These are phyloP conservation scores for Ceratocystis eucalypticola DNA, from an alignment of 2,329 filamentous ascomycete genomes.

Conservation along the genomic window DNA sequence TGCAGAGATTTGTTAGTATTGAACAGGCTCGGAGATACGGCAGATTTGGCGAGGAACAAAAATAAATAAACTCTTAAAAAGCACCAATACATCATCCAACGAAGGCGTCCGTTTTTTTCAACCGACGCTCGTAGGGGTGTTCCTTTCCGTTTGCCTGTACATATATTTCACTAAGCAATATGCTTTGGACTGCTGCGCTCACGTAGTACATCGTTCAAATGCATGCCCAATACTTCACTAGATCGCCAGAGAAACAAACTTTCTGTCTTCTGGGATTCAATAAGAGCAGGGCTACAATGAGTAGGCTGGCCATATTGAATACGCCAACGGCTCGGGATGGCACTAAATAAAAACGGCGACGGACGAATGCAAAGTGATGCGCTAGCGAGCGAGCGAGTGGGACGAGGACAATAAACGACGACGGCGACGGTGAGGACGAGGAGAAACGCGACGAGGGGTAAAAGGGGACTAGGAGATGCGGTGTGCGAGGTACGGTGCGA, in stretches of 20 bases:
- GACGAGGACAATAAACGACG: slow-evolving; percentile 8
- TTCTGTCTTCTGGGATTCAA: neutral
- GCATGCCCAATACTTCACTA: slow-evolving; percentile 17
- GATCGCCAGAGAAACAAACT: slow-evolving; percentile 9
- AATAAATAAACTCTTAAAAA: neutral
- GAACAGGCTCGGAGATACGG: neutral
- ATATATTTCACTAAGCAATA: slow-evolving; percentile 2
- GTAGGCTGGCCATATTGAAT: neutral
- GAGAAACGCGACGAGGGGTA: slow-evolving; percentile 4
- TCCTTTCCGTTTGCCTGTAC: neutral
- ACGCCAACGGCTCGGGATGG: slow-evolving; percentile 6
- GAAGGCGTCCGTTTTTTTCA: neutral
- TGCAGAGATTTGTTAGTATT: slow-evolving; percentile 29
- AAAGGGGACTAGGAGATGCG: neutral
- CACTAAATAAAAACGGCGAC: slow-evolving; percentile 7
- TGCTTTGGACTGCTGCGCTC: slow-evolving; percentile 11
- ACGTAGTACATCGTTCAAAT: slow-evolving; percentile 9
- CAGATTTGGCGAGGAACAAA: neutral
- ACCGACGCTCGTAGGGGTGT: neutral
- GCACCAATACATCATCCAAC: neutral
- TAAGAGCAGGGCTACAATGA: slow-evolving; percentile 5
- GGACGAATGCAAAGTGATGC: slow-evolving; percentile 5
- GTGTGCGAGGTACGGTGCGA: neutral
- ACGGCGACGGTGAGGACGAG: slow-evolving; percentile 4
- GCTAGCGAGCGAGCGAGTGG: neutral